Conservation (phyloP, 192 early-diverging fungal genomes). For the Chytriomyces sp. region DNA sequence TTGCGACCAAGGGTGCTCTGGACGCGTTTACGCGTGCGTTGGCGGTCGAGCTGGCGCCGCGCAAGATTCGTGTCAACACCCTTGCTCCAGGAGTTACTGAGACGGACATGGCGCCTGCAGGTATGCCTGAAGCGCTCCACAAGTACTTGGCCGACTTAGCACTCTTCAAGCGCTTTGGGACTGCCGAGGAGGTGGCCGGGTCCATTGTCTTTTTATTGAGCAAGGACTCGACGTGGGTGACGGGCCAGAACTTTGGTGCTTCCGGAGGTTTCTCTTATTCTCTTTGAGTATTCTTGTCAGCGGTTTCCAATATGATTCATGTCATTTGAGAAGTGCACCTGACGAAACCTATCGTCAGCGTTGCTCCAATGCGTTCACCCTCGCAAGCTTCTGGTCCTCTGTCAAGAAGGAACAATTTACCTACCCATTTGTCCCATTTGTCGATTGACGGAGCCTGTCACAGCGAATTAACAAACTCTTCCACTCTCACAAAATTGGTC, state of each 20-base stretch:
- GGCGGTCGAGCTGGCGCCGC: slow-evolving; percentile 38
- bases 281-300: too few relatives aligned
- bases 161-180: slow-evolving; percentile 37
- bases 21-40: slow-evolving; percentile 38
- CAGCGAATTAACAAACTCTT: too few relatives aligned
- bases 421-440: too few relatives aligned
- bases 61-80: slow-evolving; percentile 42
- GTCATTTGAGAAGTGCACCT: too few relatives aligned
- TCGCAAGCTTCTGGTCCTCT: too few relatives aligned
- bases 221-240: slow-evolving; percentile 14
- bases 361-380: too few relatives aligned
- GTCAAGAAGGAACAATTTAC: too few relatives aligned
- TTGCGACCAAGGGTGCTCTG: slow-evolving; percentile 37
- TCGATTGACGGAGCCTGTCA: too few relatives aligned
- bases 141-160: slow-evolving; percentile 2
- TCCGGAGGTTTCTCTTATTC: slow-evolving; percentile 18
- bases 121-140: slow-evolving; percentile 7
- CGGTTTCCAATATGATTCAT: too few relatives aligned
- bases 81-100: slow-evolving; percentile 38
- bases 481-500: too few relatives aligned
- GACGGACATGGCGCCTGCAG: slow-evolving; percentile 9
- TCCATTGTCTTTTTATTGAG: slow-evolving; percentile 29
- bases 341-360: too few relatives aligned
- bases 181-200: slow-evolving; percentile 40
- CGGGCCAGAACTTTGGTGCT: slow-evolving; percentile 4